Base-by-base conservation (phyloP, 345 rosid species). In the Boechera divaricarpa region DNA sequence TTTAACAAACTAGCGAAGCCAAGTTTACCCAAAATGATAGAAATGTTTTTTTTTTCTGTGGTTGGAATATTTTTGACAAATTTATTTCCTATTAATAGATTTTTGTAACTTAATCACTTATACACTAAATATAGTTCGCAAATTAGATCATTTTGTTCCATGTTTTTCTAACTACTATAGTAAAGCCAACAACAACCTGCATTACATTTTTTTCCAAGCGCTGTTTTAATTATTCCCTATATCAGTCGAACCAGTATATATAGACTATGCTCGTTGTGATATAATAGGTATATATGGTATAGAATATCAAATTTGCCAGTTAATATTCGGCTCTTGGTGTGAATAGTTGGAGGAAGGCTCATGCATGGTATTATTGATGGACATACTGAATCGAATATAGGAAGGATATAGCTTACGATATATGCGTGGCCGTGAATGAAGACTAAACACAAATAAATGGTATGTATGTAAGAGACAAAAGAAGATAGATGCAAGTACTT, bases 81-180 rank as follows among this genome's bases (percentile, higher is more conserved):
- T n/a, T 15, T n/a, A n/a, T 29, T 35, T 31, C 13, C 26, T 11
- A 15, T 47, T 3, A 31, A 32, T 11, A 35, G 31, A 35, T 51
- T 11, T 33, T 15, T 67, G 41, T 51, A 67, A 51, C 44, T 66
- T 21, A 51, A 51, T 35, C 33, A 49, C 32, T 35, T 21, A 44
- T 51, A 33, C 12, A 51, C 45, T 35, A 49, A 35, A 66, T 10
- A 35, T 51, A 51, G 47, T 51, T 35, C 0, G 59, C 7, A 51
- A 4, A 18, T 18, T 35, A 18, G 0, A 35, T 32, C 5, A 21
- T 33, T 35, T 48, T 32, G 7, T 18, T 51, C 70, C 33, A 49
- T 49, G 45, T 16, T 66, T 32, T 49, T 66, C 58, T 66, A 18
- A 66, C 58, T 1, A 21, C 24, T 21, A 21, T 21, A 21, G 24